These are phyloP conservation scores for Candida nonsorbophila DNA, from an alignment of 805 yeast species.

Conservation along the genomic window DNA sequence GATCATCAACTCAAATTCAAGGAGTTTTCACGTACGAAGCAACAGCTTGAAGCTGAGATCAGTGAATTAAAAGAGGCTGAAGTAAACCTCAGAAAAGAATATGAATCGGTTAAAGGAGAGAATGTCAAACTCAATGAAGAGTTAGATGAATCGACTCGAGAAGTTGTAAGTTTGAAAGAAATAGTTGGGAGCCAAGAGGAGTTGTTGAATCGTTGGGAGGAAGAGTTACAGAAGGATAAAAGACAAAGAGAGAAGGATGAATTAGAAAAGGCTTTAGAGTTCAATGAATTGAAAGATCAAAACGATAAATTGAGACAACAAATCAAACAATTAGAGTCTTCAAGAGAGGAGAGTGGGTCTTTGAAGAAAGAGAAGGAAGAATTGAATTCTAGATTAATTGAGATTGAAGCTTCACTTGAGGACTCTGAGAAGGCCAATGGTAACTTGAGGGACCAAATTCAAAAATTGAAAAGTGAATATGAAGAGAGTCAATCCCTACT, in stretches of 20 bases:
- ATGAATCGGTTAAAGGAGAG: too few relatives aligned
- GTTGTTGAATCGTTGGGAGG: conserved; percentile 4
- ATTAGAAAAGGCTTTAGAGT: conserved; percentile 1
- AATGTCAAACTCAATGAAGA: too few relatives aligned
- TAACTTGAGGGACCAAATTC: conserved; percentile 5
- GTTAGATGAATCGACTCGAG: too few relatives aligned
- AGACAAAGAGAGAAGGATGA: conserved; percentile 3
- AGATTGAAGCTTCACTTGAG: conserved; percentile 13
- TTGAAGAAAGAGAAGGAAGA: not conserved
- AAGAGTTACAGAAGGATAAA: conserved; percentile 4
- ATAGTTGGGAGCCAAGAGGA: too few relatives aligned
- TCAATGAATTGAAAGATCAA: conserved; percentile 1
- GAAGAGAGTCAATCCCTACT: conserved; percentile 4
- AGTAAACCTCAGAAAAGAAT: too few relatives aligned
- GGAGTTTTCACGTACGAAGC: too few relatives aligned
- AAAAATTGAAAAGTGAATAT: conserved; percentile 7
- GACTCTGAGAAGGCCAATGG: conserved; percentile 11
- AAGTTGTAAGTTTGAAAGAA: too few relatives aligned
- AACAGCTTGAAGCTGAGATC: too few relatives aligned
- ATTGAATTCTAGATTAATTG: conserved; percentile 2
- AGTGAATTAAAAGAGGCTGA: not conserved
- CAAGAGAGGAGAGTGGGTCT: not conserved
- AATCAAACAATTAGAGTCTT: not conserved
- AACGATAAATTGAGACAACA: not conserved
- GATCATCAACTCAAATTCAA: too few relatives aligned